Evolutionary conservation across 2,329 filamentous ascomycete genomes (phyloP), one percentile per base, ranked within the genome.

Genomic region (Xylariaceae sp.): DNA sequence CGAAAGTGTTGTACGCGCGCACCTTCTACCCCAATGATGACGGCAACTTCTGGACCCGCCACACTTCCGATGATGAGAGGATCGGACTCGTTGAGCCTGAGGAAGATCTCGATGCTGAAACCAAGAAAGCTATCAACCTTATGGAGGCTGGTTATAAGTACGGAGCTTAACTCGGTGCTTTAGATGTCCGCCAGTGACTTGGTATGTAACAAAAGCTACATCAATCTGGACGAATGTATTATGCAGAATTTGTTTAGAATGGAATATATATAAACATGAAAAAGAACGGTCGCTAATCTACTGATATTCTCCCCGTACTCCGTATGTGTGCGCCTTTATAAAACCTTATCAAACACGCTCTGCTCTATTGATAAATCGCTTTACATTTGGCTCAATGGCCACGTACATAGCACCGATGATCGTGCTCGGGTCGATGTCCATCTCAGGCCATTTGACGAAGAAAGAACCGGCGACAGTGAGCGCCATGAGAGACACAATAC

Each of bases 81-180:
- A 62, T 87, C n/a, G 77, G 71, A 0, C 62, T 86, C 0, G 64
- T 45, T 42, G 48, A 47, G 22, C 46, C 45, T 12, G 47, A 75
- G 49, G 82, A 85, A 61, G 70, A 74, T 35, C 50, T 85, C 37
- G 80, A 86, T 54, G 72, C 76, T 48, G 65, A 67, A 20, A 86
- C 76, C 0, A 71, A 66, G 59, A 59, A 60, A 20, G 76, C 71
- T 0, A 52, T 83, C 0, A 65, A 72, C 6, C 34, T 53, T 10
- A 50, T 47, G 12, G 52, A 56, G 49, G 36, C 46, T 8, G 58
- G 52, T 23, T 60, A 61, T 33, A 35, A 12, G 12, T 58, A 60
- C 27, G 51, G n/a, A 36, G 12, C 2, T 20, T 23, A 25, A 20
- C 11, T 22, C 3, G 7, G 20, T 20, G 36, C 20, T 17, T 11